Conservation (phyloP, 306 rosid species). For the Boehmeria nivea region DNA sequence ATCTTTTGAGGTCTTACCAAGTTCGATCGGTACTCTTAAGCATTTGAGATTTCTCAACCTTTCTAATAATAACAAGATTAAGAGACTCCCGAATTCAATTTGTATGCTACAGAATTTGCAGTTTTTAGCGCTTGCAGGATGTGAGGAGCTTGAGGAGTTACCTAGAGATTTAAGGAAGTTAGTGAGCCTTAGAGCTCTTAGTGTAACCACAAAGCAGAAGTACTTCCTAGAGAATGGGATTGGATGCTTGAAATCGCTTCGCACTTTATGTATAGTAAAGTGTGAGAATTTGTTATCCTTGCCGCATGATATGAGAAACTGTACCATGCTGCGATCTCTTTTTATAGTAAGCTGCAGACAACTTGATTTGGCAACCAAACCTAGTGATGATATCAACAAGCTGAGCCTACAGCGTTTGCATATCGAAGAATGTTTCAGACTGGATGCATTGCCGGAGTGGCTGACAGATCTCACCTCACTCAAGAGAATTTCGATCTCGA, state of each 20-base stretch:
- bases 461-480: too few relatives aligned
- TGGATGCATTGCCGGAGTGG: too few relatives aligned
- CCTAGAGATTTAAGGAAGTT: background rate
- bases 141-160: background rate
- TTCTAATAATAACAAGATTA: background rate
- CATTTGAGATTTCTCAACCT: conserved; percentile 10
- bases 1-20: background rate
- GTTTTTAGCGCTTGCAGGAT: background rate
- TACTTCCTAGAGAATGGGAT: background rate
- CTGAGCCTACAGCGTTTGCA: background rate
- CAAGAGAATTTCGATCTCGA: too few relatives aligned
- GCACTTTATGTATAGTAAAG: accelerated
- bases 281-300: conserved; percentile 17
- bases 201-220: background rate
- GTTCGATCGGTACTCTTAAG: conserved; percentile 1
- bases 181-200: conserved; percentile 7
- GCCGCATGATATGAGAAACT: background rate
- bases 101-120: background rate
- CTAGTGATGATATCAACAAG: background rate
- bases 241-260: background rate
- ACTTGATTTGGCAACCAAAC: conserved; percentile 4
- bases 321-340: conserved; percentile 15
- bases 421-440: too few relatives aligned
- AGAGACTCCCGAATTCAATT: conserved; percentile 9
- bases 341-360: background rate